Evolutionary conservation across 768 basidiomycete genomes (phyloP).

Genomic region (Lentinula detonsa): DNA sequence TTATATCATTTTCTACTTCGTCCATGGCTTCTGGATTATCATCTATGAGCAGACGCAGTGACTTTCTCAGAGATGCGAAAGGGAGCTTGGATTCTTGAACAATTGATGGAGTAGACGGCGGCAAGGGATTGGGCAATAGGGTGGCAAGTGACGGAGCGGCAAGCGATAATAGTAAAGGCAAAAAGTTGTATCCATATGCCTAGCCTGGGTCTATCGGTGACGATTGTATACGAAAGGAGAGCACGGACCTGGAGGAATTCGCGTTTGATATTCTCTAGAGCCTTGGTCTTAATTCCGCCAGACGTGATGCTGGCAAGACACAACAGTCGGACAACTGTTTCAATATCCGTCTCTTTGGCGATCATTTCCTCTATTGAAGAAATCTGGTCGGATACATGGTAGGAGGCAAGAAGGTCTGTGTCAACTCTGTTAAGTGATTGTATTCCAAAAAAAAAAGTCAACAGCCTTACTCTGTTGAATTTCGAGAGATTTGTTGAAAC

Average conservation of each 20-base stretch:
- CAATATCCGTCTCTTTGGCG: constrained; percentile 79
- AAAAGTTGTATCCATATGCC: constrained; percentile 73
- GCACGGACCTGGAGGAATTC: constrained; percentile 73
- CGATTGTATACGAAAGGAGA: constrained; percentile 12
- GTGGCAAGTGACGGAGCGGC: constrained; percentile 61
- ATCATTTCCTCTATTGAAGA: constrained; percentile 88
- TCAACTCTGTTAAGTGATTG: not conserved
- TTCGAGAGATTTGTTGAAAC: constrained; percentile 89
- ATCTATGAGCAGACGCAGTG: constrained; percentile 88
- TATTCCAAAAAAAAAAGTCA: not conserved
- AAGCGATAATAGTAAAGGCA: constrained; percentile 64
- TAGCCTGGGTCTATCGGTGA: constrained; percentile 17
- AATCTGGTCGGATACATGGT: constrained; percentile 76
- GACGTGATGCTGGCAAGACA: constrained; percentile 81
- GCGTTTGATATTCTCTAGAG: constrained; percentile 81
- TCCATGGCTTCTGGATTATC: constrained; percentile 71
- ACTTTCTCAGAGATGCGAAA: constrained; percentile 70
- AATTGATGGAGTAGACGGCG: constrained; percentile 37
- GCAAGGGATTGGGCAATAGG: constrained; percentile 63
- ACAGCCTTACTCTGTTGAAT: constrained; percentile 82
- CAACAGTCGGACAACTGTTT: constrained; percentile 69
- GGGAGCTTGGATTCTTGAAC: constrained; percentile 55
- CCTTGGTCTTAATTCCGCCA: constrained; percentile 84
- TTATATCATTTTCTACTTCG: constrained; percentile 89
- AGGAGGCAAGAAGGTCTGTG: constrained; percentile 90